A percentile compares a stretch with the other conserved stretches of the same genome.
Conservation (phyloP, 106 monocot genomes). For the Platanthera zijinensis region DNA sequence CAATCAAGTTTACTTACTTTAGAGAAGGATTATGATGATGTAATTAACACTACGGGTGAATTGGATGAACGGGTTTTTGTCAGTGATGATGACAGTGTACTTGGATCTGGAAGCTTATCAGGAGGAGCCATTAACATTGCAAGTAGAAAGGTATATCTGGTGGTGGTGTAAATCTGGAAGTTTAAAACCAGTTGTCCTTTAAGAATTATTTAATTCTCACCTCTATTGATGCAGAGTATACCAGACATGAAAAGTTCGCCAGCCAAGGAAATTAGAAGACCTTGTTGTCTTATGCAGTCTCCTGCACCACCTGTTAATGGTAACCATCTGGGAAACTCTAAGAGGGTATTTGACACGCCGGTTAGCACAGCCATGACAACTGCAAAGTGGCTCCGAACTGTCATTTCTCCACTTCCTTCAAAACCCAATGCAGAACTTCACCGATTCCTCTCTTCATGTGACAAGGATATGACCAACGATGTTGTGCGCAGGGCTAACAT, state of each 20-base stretch:
- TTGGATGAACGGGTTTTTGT: conserved; percentile 86
- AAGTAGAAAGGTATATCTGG: conserved; percentile 52
- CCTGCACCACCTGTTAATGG: conserved; percentile 46
- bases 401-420: conserved; percentile 70
- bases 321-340: conserved; percentile 23
- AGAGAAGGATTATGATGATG: conserved; percentile 82
- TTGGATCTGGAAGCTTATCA: conserved; percentile 89
- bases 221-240: conserved; percentile 43
- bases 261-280: conserved; percentile 56
- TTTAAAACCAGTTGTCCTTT: neutral
- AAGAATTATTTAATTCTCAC: neutral
- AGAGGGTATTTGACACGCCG: conserved; percentile 48
- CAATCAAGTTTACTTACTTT: conserved; percentile 48
- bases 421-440: conserved; percentile 64
- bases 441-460: conserved; percentile 66
- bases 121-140: conserved; percentile 57
- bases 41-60: conserved; percentile 48
- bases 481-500: conserved; percentile 50
- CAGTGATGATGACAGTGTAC: conserved; percentile 72
- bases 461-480: conserved; percentile 57
- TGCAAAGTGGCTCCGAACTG: conserved; percentile 87
- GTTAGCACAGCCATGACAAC: conserved; percentile 94
- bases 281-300: conserved; percentile 35
- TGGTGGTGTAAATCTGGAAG: neutral
- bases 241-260: conserved; percentile 52